These are phyloP conservation scores for Aspergillus hortae DNA, from an alignment of 2,329 filamentous ascomycete species.

Conservation along the genomic window DNA sequence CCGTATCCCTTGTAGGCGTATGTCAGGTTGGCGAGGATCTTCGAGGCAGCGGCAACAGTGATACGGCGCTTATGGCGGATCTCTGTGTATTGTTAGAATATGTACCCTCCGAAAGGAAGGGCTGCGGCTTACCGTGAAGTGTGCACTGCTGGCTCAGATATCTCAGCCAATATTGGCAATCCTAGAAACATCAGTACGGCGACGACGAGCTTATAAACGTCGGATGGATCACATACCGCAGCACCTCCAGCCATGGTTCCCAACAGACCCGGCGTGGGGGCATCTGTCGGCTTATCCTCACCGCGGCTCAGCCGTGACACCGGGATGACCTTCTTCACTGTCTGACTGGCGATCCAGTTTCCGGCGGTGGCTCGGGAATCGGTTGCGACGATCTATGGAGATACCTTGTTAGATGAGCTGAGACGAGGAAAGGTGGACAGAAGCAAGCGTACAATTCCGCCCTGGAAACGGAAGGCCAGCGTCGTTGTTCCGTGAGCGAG, in stretches of 20 bases:
- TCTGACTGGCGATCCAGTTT: constrained; percentile 99
- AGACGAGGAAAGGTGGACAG: not conserved
- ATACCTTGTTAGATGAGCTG: not conserved
- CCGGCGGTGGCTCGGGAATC: constrained; percentile 96
- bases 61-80: constrained; percentile 99
- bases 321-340: constrained; percentile 96
- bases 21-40: constrained; percentile 97
- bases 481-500: constrained; percentile 98
- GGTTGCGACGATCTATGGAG: constrained; percentile 75
- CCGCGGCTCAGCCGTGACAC: constrained; percentile 39
- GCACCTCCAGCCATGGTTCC: constrained; percentile 98
- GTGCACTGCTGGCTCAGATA: constrained; percentile 99
- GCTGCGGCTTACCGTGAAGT: constrained; percentile 63
- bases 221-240: constrained; percentile 53
- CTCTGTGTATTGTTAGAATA: constrained; percentile 43
- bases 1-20: constrained; percentile 99
- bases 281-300: constrained; percentile 33
- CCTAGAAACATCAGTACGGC: constrained; percentile 45
- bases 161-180: constrained; percentile 99
- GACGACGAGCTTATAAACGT: not conserved
- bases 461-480: constrained; percentile 95
- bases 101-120: not conserved
- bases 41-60: constrained; percentile 92
- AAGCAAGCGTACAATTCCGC: constrained; percentile 64
- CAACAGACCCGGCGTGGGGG: constrained; percentile 56